Evolutionary conservation across 1,139 yeast genomes (phyloP).

Genomic region (Scheffersomyces segobiensis): DNA sequence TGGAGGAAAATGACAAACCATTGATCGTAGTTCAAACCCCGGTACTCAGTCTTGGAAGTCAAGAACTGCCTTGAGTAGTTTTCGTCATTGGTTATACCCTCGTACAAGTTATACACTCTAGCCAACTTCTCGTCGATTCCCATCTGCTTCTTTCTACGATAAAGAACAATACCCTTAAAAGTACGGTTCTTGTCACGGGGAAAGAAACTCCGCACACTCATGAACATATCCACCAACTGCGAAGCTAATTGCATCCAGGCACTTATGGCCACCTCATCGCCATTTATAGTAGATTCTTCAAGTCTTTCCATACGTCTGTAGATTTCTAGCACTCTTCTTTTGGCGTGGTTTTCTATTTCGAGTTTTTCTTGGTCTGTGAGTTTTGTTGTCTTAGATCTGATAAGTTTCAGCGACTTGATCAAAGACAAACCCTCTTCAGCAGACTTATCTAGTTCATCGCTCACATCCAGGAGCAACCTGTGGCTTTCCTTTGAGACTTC

Average conservation of each 20-base stretch:
- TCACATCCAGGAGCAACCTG: conserved; percentile 13
- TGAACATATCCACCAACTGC: conserved; percentile 79
- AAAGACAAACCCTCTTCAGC: conserved; percentile 20
- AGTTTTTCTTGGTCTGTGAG: conserved; percentile 57
- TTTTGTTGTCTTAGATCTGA: conserved; percentile 25
- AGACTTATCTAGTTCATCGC: conserved; percentile 6
- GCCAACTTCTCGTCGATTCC: conserved; percentile 73
- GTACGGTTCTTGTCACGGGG: conserved; percentile 70
- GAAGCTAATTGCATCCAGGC: conserved; percentile 87
- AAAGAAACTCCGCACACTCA: conserved; percentile 74
- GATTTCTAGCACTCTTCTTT: conserved; percentile 62
- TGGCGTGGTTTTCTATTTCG: conserved; percentile 59
- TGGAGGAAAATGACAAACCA: conserved; percentile 89
- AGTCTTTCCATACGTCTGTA: conserved; percentile 62
- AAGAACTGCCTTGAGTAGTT: conserved; percentile 34
- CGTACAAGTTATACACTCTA: conserved; percentile 63
- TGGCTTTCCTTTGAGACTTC: conserved; percentile 44
- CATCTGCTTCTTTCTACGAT: conserved; percentile 60
- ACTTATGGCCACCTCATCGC: conserved; percentile 61
- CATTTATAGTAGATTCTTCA: conserved; percentile 51
- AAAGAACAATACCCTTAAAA: conserved; percentile 67
- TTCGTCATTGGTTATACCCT: conserved; percentile 54
- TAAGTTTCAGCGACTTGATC: conserved; percentile 24
- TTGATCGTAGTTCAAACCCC: conserved; percentile 73
- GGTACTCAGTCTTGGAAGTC: conserved; percentile 54